These are phyloP conservation scores for Nitzschia inconspicua DNA, from an alignment of 108 stramenopile genomes.

Conservation along the genomic window DNA sequence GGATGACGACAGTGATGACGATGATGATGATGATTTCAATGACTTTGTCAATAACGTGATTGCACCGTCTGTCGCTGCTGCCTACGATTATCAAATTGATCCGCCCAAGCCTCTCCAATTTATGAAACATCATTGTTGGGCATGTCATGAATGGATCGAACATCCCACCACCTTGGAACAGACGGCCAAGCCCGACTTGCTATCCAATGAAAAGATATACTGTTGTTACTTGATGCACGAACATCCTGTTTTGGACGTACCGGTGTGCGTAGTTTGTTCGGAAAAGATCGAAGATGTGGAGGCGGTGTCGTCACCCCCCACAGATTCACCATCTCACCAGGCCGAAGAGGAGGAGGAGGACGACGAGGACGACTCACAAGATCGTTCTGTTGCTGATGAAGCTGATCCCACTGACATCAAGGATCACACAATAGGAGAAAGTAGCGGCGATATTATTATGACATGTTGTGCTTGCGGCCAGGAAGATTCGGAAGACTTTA, in stretches of 20 bases:
- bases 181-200: neutral
- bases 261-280: slow-evolving; percentile 47
- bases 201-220: neutral
- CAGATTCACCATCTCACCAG: too few species aligned
- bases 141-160: neutral
- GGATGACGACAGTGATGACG: neutral
- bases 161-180: neutral
- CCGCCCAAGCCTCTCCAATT: neutral
- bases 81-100: neutral
- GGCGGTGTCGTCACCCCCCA: too few species aligned
- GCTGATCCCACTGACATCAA: too few species aligned
- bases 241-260: slow-evolving; percentile 46
- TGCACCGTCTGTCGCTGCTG: too few species aligned
- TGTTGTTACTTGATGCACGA: slow-evolving; percentile 37
- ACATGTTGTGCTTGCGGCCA: too few species aligned
- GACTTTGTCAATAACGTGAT: neutral
- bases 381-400: too few species aligned
- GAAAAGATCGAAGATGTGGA: slow-evolving; percentile 41
- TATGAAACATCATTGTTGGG: slow-evolving; percentile 5
- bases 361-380: neutral
- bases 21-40: neutral
- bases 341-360: neutral
- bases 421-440: too few species aligned
- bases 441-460: too few species aligned
- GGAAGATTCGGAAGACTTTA: too few species aligned